These are phyloP conservation scores for Hypoxylon sp. DNA, from an alignment of 2,329 filamentous ascomycete species.

Conservation along the genomic window DNA sequence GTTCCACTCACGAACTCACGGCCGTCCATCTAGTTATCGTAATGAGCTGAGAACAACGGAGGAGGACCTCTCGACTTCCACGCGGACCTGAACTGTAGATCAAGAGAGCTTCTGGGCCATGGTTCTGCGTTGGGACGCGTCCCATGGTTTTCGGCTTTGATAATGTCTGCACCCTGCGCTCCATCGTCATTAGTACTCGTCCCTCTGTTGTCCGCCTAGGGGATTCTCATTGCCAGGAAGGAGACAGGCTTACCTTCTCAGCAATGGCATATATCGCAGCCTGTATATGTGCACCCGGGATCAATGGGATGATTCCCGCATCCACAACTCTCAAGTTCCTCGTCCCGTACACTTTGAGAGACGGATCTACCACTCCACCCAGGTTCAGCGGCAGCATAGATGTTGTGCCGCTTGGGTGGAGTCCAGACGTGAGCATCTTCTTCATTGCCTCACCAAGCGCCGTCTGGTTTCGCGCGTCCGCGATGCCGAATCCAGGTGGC, in stretches of 20 bases:
- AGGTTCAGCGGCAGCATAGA: constrained; percentile 59
- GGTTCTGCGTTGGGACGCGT: not conserved
- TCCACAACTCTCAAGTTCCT: constrained; percentile 60
- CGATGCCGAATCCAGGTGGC: constrained; percentile 39
- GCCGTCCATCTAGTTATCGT: not conserved
- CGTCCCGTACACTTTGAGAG: constrained; percentile 59
- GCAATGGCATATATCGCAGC: constrained; percentile 48
- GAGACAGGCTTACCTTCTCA: constrained; percentile 54
- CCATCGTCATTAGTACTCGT: constrained; percentile 20
- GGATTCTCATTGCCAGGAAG: not conserved
- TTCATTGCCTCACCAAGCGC: constrained; percentile 43
- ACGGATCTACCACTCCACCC: constrained; percentile 60
- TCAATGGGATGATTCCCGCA: constrained; percentile 59
- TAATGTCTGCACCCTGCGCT: constrained; percentile 60
- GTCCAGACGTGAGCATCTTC: constrained; percentile 55
- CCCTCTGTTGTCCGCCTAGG: not conserved
- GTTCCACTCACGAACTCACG: not conserved
- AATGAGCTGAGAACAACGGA: not conserved
- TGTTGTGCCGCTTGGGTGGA: constrained; percentile 58
- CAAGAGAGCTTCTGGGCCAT: not conserved
- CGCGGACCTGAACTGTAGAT: not conserved
- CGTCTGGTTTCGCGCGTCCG: constrained; percentile 45
- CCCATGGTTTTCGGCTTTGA: constrained; percentile 51
- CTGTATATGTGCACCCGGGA: constrained; percentile 55
- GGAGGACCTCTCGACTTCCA: not conserved